phyloP scores from a whole-genome alignment of 108 stramenopile genomes.

The Pseudonitzschia pungens region DNA sequence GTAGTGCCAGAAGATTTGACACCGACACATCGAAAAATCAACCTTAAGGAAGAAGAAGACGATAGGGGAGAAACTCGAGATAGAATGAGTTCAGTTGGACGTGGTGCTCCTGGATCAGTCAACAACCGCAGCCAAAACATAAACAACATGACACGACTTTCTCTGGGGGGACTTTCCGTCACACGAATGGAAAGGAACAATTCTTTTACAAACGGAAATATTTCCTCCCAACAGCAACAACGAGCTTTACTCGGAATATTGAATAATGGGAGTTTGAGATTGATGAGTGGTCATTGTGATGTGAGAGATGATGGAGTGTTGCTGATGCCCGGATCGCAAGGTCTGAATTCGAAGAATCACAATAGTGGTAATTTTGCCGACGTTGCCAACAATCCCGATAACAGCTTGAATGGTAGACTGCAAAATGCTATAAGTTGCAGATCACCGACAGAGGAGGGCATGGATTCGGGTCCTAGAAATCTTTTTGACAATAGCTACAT shows the following conservation, averaged over 20 bases:
- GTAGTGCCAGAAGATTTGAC: constrained; percentile 74
- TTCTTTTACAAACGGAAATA: neutral
- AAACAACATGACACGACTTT: constrained; percentile 30
- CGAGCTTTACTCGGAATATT: constrained; percentile 34
- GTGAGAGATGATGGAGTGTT: constrained; percentile 55
- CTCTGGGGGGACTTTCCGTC: constrained; percentile 41
- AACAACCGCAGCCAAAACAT: constrained; percentile 21
- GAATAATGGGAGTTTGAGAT: constrained; percentile 37
- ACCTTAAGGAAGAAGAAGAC: constrained; percentile 41
- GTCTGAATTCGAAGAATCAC: neutral
- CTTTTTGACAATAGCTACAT: constrained; percentile 24
- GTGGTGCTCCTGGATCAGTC: neutral
- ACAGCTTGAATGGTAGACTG: neutral
- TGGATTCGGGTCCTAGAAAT: constrained; percentile 16
- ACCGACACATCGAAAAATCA: constrained; percentile 39
- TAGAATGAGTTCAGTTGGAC: neutral
- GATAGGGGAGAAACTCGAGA: constrained; percentile 1
- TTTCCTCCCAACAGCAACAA: constrained; percentile 21
- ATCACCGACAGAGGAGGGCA: neutral
- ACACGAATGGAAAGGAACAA: constrained; percentile 31
- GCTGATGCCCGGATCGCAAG: constrained; percentile 51
- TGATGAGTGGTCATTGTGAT: constrained; percentile 42
- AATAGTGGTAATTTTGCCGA: neutral
- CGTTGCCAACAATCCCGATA: neutral
- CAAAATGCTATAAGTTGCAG: neutral